Conservation (phyloP, 2,329 filamentous ascomycete species). For the Cercospora sojina region DNA sequence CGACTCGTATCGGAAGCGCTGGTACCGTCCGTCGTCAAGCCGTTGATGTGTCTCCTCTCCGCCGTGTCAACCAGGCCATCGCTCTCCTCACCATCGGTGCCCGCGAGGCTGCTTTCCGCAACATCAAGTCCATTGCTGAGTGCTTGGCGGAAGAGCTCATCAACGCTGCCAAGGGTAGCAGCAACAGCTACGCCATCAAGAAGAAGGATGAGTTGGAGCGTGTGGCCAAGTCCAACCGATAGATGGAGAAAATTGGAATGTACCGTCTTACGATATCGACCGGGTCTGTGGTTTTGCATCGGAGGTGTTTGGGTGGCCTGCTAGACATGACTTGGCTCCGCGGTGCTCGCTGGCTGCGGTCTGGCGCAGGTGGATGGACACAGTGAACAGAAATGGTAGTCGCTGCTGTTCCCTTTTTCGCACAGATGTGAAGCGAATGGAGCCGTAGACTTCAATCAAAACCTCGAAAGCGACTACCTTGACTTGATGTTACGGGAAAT, state of each 20-base stretch:
- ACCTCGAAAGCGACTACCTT: constrained; percentile 16
- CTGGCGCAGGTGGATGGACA: constrained; percentile 10
- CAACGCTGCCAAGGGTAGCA: constrained; percentile 99
- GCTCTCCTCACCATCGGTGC: constrained; percentile 98
- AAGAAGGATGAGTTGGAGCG: constrained; percentile 99
- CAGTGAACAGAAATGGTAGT: constrained; percentile 9
- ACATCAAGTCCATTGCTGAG: constrained; percentile 99
- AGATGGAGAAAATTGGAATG: constrained; percentile 53
- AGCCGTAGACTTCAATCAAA: constrained; percentile 16
- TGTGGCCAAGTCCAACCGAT: constrained; percentile 99
- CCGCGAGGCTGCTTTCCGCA: constrained; percentile 98
- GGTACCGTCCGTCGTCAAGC: constrained; percentile 99
- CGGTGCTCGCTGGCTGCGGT: constrained; percentile 8
- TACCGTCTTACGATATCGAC: constrained; percentile 9
- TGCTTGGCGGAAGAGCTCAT: constrained; percentile 99
- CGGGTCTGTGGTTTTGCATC: constrained; percentile 13
- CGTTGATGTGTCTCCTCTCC: constrained; percentile 99
- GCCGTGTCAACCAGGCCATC: constrained; percentile 99
- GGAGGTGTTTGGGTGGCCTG: constrained; percentile 16
- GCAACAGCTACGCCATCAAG: constrained; percentile 99
- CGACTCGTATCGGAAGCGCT: constrained; percentile 97
- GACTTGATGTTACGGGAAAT: constrained; percentile 11
- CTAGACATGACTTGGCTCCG: constrained; percentile 12
- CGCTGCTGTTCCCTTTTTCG: constrained; percentile 15
- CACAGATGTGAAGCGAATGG: constrained; percentile 13